Base-by-base conservation (phyloP, 164 flowering plant genomes). In the Berberis vulgaris region DNA sequence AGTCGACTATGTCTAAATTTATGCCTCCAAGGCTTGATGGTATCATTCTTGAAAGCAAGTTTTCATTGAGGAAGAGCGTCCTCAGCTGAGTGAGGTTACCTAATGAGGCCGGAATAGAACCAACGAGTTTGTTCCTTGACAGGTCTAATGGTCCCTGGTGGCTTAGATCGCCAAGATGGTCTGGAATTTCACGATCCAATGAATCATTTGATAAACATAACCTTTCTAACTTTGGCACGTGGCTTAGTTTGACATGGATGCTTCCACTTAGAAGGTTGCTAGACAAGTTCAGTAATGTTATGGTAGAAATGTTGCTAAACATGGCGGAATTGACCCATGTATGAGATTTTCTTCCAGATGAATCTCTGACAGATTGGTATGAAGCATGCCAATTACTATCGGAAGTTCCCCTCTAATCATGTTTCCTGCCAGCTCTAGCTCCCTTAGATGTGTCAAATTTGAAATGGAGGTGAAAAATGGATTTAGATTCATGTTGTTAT, bases 141-240 rank as follows among this genome's bases (percentile, higher is more conserved):
- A 70, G 59, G 49, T 74, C 73, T 64, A 74, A 70, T n/a, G 63
- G 40, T n/a, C 73, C 68, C 65, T 70, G 38, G 50, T 67, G 71
- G 57, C 49, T 58, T 39, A 73, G 57, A 42, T 45, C 56, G 12
- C 72, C 72, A 11, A 67, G 67, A 57, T 44, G 54, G 40, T 60
- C 50, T 52, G 75, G 75, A 62, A 75, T 72, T 63, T 49, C 67
- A 54, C 70, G 71, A 5, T 62, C 8, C 41, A 75, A 62, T 12
- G 74, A 71, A 56, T 75, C 71, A 55, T 71, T 71, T 2, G 72
- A 71, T 47, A 75, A 63, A 43, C 43, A 61, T n/a, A 75, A 43
- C 58, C 74, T 71, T 41, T 75, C 72, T 59, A 69, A 53, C 72
- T 63, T 69, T 41, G 63, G 45, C 4, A 69, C 59, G 50, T 49